Conservation (phyloP, 495 filamentous ascomycete genomes). For the Pyrenopolyporus hunteri region DNA sequence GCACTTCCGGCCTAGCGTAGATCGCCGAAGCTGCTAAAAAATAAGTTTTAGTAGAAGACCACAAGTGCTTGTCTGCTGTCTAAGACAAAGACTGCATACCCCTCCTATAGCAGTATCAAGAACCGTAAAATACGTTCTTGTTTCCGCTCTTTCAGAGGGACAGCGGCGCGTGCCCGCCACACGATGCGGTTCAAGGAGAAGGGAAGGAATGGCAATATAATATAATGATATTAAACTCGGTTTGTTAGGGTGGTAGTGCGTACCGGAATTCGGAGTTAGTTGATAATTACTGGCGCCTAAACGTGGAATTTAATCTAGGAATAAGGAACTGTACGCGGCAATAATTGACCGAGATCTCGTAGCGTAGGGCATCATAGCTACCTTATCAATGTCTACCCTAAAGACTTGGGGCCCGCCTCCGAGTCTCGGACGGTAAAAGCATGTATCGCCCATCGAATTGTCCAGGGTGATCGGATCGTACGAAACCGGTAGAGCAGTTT, state of each 20-base stretch:
- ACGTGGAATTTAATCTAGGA: neutral
- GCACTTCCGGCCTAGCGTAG: neutral
- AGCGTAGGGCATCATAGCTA: too few relatives aligned
- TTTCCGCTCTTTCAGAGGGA: neutral
- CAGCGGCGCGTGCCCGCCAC: too few relatives aligned
- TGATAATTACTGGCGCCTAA: neutral
- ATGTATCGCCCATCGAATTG: constrained; percentile 17
- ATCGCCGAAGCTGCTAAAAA: neutral
- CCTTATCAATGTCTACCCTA: neutral
- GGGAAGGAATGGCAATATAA: neutral
- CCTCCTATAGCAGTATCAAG: neutral
- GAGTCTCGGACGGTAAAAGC: constrained; percentile 6
- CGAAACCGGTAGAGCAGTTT: constrained; percentile 7
- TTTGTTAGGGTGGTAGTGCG: neutral
- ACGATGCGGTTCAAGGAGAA: neutral
- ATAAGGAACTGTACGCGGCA: constrained; percentile 3
- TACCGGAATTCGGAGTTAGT: neutral
- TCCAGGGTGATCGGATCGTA: constrained; percentile 22
- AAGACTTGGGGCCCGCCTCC: neutral
- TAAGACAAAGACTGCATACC: constrained; percentile 1
- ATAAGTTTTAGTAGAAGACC: neutral
- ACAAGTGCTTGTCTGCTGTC: constrained; percentile 4
- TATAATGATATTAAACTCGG: neutral
- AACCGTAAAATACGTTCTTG: neutral
- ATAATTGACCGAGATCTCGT: constrained; percentile 2